A percentile compares a stretch with the other conserved stretches of the same genome.
Conservation (phyloP, 352 stramenopile species). For the Blastocystis sp. region DNA sequence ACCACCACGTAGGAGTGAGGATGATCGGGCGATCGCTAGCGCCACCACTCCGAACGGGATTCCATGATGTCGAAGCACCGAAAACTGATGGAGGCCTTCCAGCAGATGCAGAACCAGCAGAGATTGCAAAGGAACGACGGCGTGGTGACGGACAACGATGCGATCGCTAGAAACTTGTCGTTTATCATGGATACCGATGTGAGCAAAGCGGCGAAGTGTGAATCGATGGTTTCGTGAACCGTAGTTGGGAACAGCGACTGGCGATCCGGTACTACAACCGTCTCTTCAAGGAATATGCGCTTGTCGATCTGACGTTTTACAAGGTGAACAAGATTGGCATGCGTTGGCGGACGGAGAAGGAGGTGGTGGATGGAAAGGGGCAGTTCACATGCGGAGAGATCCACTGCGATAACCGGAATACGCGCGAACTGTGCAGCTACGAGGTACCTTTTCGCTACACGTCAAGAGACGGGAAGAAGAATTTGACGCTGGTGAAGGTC, state of each 20-base stretch:
- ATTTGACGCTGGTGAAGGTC: conserved; percentile 69
- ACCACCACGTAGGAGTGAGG: neutral
- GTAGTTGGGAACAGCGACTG: conserved; percentile 69
- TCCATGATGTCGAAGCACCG: conserved; percentile 15
- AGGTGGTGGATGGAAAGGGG: conserved; percentile 71
- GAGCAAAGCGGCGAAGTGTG: neutral
- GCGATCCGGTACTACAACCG: conserved; percentile 72
- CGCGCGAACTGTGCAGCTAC: conserved; percentile 65
- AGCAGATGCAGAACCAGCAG: neutral
- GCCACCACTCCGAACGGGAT: neutral
- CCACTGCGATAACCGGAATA: conserved; percentile 62
- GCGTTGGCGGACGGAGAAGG: conserved; percentile 70
- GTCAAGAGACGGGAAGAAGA: conserved; percentile 66
- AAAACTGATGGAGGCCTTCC: neutral
- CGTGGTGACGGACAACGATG: neutral
- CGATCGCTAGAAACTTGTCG: conserved; percentile 1
- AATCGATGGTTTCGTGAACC: neutral
- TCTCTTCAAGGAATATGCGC: conserved; percentile 72
- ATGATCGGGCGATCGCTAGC: neutral
- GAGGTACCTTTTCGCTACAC: conserved; percentile 71
- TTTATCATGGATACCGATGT: conserved; percentile 50
- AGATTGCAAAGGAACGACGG: too few relatives aligned
- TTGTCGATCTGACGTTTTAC: conserved; percentile 68
- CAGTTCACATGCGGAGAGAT: conserved; percentile 74
- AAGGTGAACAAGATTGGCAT: conserved; percentile 68